Conservation (phyloP, 352 stramenopile genomes). For the Phytophthora constricta region DNA sequence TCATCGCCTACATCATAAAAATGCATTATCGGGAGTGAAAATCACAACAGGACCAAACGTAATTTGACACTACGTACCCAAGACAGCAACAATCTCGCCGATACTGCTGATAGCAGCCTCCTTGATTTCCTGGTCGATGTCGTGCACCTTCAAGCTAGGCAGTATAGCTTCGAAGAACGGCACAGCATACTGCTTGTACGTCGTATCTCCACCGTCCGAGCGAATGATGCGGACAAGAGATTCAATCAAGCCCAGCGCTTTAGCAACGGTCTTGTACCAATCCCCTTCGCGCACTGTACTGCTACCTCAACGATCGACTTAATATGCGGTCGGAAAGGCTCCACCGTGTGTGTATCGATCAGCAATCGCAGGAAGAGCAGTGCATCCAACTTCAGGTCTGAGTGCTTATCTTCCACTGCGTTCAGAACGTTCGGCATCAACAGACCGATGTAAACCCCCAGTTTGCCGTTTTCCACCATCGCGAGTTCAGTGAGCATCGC, state of each 20-base stretch:
- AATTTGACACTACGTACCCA: constrained; percentile 44
- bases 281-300: constrained; percentile 93
- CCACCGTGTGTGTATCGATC: constrained; percentile 90
- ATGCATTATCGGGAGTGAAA: constrained; percentile 5
- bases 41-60: not conserved
- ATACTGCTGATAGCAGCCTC: constrained; percentile 95
- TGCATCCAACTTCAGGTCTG: constrained; percentile 96
- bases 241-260: constrained; percentile 93
- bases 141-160: constrained; percentile 94
- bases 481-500: constrained; percentile 87
- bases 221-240: constrained; percentile 90
- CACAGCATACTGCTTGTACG: constrained; percentile 68
- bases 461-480: constrained; percentile 73
- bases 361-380: constrained; percentile 93
- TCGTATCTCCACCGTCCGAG: constrained; percentile 36
- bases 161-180: constrained; percentile 93
- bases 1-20: constrained; percentile 63
- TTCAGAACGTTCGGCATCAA: constrained; percentile 85
- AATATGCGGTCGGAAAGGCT: constrained; percentile 84
- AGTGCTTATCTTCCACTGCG: constrained; percentile 91
- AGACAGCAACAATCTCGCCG: constrained; percentile 84
- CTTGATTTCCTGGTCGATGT: constrained; percentile 99
- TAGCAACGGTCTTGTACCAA: constrained; percentile 99
- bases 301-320: constrained; percentile 86
- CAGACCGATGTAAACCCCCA: constrained; percentile 71